Base-by-base conservation (phyloP, 139 green algal species). In the Nannochloris sp. region DNA sequence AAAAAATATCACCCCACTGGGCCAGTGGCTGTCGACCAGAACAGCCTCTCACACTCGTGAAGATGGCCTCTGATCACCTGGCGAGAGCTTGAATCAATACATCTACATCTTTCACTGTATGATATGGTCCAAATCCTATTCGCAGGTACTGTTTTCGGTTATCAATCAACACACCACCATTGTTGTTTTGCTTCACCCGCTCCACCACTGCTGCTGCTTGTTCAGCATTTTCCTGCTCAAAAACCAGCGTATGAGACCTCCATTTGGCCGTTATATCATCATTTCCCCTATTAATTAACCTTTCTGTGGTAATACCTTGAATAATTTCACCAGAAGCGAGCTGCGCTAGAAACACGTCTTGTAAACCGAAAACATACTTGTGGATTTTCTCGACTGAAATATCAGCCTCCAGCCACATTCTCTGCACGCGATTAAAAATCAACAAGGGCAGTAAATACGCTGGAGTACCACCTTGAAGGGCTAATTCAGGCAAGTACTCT, bases 401-500 rank as follows among this genome's bases (percentile, higher is more conserved):
- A 19, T 19, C 48, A 36, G 9, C 27, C 9, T 9, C 12, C 30
- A 19, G 27, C 58, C 58, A 65, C 6, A 65, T 29, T 19, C 13
- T 5, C 59, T 67, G 51, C 8, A 67, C 33, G 45, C 63, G 44
- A 44, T 74, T 74, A 32, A 74, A 74, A 10, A 33, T 55, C 23
- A 74, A 42, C 33, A 74, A 44, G 12, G 67, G 67, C 42, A 69
- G 67, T 42, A 74, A 14, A 54, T 47, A 74, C 30, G 56, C 60
- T 25, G 67, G 67, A 4, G 67, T 74, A 54, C 67, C 67, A 13
- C 67, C 67, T 62, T 74, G 67, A 35, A 74, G 45, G 6, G 59
- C 59, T 24, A 74, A 48, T 4, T 55, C 42, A 4, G 67, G 32
- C n/a, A 14, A 30, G 56, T 42, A 74, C 1, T 34, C 56, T 1